These are phyloP conservation scores for Selaginella tamariscina DNA, from an alignment of 75 land plant species.

Conservation along the genomic window DNA sequence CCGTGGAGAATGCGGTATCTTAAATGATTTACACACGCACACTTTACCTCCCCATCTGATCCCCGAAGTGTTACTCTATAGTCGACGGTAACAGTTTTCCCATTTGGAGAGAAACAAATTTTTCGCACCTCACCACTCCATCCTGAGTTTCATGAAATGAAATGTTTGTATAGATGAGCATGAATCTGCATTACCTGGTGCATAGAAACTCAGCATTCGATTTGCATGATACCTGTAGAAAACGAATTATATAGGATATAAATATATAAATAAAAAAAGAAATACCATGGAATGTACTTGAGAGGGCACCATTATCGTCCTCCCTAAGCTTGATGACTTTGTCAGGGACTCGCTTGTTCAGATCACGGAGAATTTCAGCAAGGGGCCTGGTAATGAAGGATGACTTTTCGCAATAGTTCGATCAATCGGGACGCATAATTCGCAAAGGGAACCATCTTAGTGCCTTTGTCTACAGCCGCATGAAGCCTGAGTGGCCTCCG, in stretches of 20 bases:
- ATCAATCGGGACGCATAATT: constrained; percentile 87
- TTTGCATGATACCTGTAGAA: constrained; percentile 4
- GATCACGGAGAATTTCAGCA: constrained; percentile 79
- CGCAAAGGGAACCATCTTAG: constrained; percentile 27
- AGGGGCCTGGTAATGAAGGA: constrained; percentile 72
- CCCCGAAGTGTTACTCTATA: background rate
- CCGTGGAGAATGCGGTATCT: no score
- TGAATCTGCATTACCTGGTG: background rate
- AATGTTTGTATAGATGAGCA: background rate
- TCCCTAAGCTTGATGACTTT: constrained; percentile 44
- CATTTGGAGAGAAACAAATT: background rate
- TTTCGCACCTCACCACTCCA: constrained; percentile 1
- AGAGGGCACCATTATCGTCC: constrained; percentile 14
- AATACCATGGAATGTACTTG: constrained; percentile 65
- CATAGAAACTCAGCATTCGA: constrained; percentile 1
- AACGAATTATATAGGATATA: no score
- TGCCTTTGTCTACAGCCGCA: no score
- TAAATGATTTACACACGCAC: no score
- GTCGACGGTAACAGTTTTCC: background rate
- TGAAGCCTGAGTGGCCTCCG: no score
- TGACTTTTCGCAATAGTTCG: constrained; percentile 32
- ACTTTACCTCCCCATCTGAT: background rate
- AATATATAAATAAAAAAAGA: background rate
- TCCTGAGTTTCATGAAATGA: background rate
- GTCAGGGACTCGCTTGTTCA: constrained; percentile 91